Conservation (phyloP, 192 early-diverging fungal species). For the Entrophospora sp. region DNA sequence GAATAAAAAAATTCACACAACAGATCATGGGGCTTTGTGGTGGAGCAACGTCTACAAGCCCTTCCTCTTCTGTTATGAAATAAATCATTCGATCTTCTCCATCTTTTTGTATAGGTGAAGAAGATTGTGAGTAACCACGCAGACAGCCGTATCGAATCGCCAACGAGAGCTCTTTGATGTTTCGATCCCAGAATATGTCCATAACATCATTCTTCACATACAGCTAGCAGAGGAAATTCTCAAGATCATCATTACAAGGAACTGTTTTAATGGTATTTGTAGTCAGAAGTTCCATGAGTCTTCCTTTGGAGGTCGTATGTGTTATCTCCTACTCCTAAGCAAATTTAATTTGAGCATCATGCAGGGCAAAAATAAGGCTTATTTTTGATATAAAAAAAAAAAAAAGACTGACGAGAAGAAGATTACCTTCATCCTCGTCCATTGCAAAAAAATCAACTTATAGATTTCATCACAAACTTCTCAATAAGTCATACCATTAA, state of each 20-base stretch:
- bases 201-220: constrained; percentile 3
- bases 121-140: neutral
- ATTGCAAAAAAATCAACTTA: neutral
- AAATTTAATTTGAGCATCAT: too few species aligned
- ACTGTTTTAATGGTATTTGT: too few species aligned
- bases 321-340: too few species aligned
- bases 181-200: constrained; percentile 5
- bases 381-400: too few species aligned
- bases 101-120: neutral
- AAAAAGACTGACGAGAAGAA: too few species aligned
- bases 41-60: too few species aligned
- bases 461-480: constrained; percentile 8
- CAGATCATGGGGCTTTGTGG: too few species aligned
- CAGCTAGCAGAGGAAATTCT: constrained; percentile 2
- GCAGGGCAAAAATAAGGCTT: too few species aligned
- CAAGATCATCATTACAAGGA: neutral
- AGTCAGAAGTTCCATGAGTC: too few species aligned
- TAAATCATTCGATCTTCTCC: neutral
- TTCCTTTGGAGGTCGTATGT: too few species aligned
- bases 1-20: too few species aligned
- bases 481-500: constrained; percentile 10
- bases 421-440: neutral
- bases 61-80: constrained; percentile 1
- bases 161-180: neutral
- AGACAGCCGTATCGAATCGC: neutral